Conservation (phyloP, 179 eudicot species). For the Beta macrorhiza region DNA sequence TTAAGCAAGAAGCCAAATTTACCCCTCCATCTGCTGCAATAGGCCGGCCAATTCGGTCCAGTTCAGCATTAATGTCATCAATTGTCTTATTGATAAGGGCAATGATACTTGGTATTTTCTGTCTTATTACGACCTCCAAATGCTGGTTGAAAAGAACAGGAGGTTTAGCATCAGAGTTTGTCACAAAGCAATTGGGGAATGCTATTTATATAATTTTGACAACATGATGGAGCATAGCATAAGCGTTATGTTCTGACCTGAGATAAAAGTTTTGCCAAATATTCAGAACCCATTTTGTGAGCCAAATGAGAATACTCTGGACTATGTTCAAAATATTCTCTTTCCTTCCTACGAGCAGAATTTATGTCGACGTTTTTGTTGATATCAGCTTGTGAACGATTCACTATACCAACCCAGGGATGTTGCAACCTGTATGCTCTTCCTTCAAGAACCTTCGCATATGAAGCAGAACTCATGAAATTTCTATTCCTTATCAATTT, state of each 20-base stretch:
- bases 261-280: constrained; percentile 89
- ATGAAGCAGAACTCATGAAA: constrained; percentile 10
- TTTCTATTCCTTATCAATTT: neutral
- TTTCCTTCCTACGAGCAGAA: constrained; percentile 83
- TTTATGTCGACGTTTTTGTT: constrained; percentile 94
- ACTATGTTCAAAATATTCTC: constrained; percentile 86
- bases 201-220: neutral
- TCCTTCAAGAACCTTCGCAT: constrained; percentile 89
- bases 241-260: constrained; percentile 41
- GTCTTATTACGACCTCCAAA: constrained; percentile 89
- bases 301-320: constrained; percentile 97
- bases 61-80: constrained; percentile 92
- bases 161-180: neutral
- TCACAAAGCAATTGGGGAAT: neutral
- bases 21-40: constrained; percentile 96
- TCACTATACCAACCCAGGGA: constrained; percentile 99
- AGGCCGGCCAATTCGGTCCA: constrained; percentile 96
- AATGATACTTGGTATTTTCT: constrained; percentile 89
- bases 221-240: constrained; percentile 11
- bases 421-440: constrained; percentile 88
- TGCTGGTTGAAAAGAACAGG: constrained; percentile 51
- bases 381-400: constrained; percentile 99
- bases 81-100: constrained; percentile 89
- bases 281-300: constrained; percentile 93
- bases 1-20: constrained; percentile 23